Conservation (phyloP, 805 yeast species). For the Wickerhamiella occidentalis region DNA sequence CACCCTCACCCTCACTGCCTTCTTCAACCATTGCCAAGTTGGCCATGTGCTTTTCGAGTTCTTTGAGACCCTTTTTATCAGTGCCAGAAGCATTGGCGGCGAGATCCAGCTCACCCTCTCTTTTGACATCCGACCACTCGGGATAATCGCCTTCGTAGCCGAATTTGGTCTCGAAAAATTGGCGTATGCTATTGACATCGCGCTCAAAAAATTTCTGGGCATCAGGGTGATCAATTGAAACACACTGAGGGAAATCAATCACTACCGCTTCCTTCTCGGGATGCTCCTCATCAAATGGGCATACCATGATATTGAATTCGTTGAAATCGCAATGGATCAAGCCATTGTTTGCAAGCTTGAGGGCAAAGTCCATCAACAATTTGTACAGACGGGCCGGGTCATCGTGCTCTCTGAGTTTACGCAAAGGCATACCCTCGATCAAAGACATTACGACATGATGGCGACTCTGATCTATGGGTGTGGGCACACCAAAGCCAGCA, state of each 20-base stretch:
- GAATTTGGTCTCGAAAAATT: constrained; percentile 69
- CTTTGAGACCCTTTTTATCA: constrained; percentile 44
- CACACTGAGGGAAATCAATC: constrained; percentile 97
- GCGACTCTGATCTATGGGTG: constrained; percentile 77
- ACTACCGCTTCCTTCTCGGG: constrained; percentile 67
- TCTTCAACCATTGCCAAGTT: constrained; percentile 27
- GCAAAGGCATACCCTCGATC: constrained; percentile 83
- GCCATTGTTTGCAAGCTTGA: constrained; percentile 73
- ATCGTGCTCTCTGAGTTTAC: constrained; percentile 58
- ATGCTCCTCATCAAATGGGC: constrained; percentile 34
- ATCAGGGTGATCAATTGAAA: constrained; percentile 80
- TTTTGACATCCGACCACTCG: constrained; percentile 56
- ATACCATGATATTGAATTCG: constrained; percentile 86
- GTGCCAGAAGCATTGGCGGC: constrained; percentile 88
- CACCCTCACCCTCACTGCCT: constrained; percentile 26
- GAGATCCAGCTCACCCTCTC: constrained; percentile 63
- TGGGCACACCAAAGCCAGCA: constrained; percentile 77
- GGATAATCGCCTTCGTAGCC: constrained; percentile 82
- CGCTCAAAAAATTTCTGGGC: constrained; percentile 81
- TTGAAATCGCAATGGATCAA: constrained; percentile 95
- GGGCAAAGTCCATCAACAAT: constrained; percentile 76
- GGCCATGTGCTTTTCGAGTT: constrained; percentile 64
- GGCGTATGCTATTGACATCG: constrained; percentile 82
- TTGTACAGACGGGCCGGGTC: constrained; percentile 65
- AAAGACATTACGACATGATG: constrained; percentile 91